Evolutionary conservation across 2,329 filamentous ascomycete species (phyloP), one percentile per base, ranked within the genome.

Genomic region (Calcarisporium arbuscula): DNA sequence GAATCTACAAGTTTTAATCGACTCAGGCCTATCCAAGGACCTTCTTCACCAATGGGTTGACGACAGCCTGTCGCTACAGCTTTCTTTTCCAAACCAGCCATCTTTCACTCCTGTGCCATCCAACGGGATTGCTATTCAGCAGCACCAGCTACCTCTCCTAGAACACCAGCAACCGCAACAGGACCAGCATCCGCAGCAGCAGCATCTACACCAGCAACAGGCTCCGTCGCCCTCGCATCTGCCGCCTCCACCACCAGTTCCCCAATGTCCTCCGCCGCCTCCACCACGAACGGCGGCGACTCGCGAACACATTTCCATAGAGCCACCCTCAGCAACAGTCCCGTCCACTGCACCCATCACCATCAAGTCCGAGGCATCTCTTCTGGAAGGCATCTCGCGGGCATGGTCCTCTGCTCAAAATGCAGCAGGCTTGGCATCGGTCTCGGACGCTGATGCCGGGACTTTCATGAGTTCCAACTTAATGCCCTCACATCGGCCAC

Each of bases 1-100:
- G 47, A 67, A 65, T 38, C 56, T 67, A 6, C 62, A 67, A 51
- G 59, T 59, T 29, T 49, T 67, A 43, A 67, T 67, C 43, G 64
- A 66, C 40, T 64, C 62, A 12, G 64, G 64, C 28, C 46, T 67
- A 8, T 66, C 64, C 33, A 62, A 59, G 45, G 64, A 67, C 37
- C 47, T 60, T 26, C 55, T 63, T 19, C 60, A 63, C 38, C 60
- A 62, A 50, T 60, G 56, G 53, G 58, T 63, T 35, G 60, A 62
- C 35, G 53, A 57, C 32, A 56, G 55, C 45, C 54, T 56, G 41
- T 52, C 57, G 23, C 47, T 57, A 29, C 51, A 52, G 45, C 58
- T 53, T 33, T 52, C 36, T 19, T 51, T 52, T 28, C 35, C 39
- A 8, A 30, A 30, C 23, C 35, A 41, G 19, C 23, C 14, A 16